phyloP scores from a whole-genome alignment of 768 basidiomycete genomes.

The Naematelia encephala region DNA sequence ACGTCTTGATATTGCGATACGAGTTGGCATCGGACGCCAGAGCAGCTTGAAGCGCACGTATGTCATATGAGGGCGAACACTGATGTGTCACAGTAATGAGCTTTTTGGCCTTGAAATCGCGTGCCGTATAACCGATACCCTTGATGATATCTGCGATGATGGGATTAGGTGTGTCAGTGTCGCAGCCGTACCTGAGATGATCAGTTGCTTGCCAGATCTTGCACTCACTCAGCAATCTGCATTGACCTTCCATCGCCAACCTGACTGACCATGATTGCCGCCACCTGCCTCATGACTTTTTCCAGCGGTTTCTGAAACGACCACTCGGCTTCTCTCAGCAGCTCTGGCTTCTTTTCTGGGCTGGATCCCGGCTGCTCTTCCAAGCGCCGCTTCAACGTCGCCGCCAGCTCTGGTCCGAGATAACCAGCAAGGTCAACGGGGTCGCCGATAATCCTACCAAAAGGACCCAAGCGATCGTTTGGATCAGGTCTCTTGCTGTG shows the following conservation, averaged over 20 bases:
- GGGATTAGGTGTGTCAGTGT: slow-evolving; percentile 16
- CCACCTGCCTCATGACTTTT: slow-evolving; percentile 9
- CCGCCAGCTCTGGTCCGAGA: slow-evolving; percentile 22
- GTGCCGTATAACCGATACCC: not conserved
- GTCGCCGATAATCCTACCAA: slow-evolving; percentile 11
- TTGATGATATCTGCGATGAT: slow-evolving; percentile 13
- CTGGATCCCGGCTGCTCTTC: slow-evolving; percentile 7
- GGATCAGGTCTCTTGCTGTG: not conserved
- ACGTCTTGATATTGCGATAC: slow-evolving; percentile 15
- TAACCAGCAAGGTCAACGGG: slow-evolving; percentile 15
- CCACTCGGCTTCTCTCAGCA: slow-evolving; percentile 20
- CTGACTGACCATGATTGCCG: slow-evolving; percentile 7
- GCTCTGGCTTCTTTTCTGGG: slow-evolving; percentile 5
- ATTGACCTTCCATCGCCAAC: not conserved
- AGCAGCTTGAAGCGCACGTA: slow-evolving; percentile 17
- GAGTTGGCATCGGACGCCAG: slow-evolving; percentile 9
- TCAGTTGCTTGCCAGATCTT: not conserved
- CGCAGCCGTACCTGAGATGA: slow-evolving; percentile 20
- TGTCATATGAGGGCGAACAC: slow-evolving; percentile 19
- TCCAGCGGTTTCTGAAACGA: slow-evolving; percentile 21
- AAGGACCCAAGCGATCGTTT: not conserved
- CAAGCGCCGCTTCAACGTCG: slow-evolving; percentile 13
- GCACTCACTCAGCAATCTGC: slow-evolving; percentile 26
- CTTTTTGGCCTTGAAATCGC: slow-evolving; percentile 3
- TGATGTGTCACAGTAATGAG: slow-evolving; percentile 21